Percentiles rank a stretch among this genome's conserved stretches.
Conservation (phyloP, 176 grass and related monocot genomes). For the Phoenix dactylifera region DNA sequence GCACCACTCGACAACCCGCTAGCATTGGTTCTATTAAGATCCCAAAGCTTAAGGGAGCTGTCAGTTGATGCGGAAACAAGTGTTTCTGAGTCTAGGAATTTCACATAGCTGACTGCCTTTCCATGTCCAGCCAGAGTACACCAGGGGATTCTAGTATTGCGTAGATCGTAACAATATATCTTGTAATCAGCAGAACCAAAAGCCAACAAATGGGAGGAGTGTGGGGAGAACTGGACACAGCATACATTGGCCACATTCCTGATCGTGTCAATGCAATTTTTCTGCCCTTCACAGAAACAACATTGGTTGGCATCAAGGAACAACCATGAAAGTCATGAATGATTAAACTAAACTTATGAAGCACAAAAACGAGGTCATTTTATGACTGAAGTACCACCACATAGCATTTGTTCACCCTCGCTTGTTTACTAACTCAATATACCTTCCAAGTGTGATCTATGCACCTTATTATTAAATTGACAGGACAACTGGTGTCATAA, state of each 20-base stretch:
- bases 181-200: constrained; percentile 94
- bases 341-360: background rate
- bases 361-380: background rate
- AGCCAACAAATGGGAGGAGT: constrained; percentile 77
- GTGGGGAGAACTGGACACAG: constrained; percentile 81
- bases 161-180: constrained; percentile 90
- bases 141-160: constrained; percentile 94
- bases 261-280: constrained; percentile 70
- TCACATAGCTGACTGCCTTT: constrained; percentile 92
- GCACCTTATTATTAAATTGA: no score
- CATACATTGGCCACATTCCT: constrained; percentile 83
- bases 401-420: no score
- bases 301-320: background rate
- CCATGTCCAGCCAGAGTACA: constrained; percentile 88
- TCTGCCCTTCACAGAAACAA: constrained; percentile 40
- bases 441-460: no score
- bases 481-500: no score
- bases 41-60: constrained; percentile 95
- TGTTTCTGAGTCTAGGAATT: constrained; percentile 77
- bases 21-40: constrained; percentile 61
- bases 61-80: constrained; percentile 89
- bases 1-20: constrained; percentile 54
- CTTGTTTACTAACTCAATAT: no score
- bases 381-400: background rate
- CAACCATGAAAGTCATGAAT: no score